Base-by-base conservation (phyloP, 2,329 filamentous ascomycete species). In the Pseudovirgaria hyperparasitica region DNA sequence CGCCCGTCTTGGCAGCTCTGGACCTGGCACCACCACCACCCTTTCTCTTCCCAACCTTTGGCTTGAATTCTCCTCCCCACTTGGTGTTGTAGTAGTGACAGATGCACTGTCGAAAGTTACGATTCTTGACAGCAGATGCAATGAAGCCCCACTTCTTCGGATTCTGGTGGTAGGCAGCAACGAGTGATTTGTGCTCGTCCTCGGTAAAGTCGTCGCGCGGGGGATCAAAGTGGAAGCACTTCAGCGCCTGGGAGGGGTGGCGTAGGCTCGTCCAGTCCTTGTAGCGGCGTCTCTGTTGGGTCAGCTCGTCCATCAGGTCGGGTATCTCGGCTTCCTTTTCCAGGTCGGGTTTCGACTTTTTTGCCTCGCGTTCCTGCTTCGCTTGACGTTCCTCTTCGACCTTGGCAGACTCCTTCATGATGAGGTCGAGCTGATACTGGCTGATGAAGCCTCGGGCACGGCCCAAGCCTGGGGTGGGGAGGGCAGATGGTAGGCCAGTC, bases 61-160 rank as follows among this genome's bases (percentile, higher is more conserved):
- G 77, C 48, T 86, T 84, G 34, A 86, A 74, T 35, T 81, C 76
- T 22, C 74, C 68, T 24, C 74, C 66, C 55, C 77, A 78, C 56
- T 73, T 90, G 46, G 77, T 81, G 35, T 81, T 65, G 51, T 90
- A 90, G 54, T 90, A 90, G 51, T 86, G 84, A 46, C 84, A 77
- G 40, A 90, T 90, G 51, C 78, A 84, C 24, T 80, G 71, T 37
- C 78, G 76, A 52, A 82, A 85, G 41, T 80, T 74, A 14, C 81
- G 72, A 16, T 67, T 63, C 1, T 69, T 67, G 5, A 48, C 48
- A 22, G 45, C 43, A 25, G 52, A 46, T 5, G 81, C 77, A 31
- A 90, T 74, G 40, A 72, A 74, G 30, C 79, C 78, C 79, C 80
- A 90, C 44, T 85, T 80, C 62, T 90, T 90, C 0, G 80, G 78